These are phyloP conservation scores for Fremontodendron californicum DNA, from an alignment of 345 rosid genomes.

Conservation along the genomic window DNA sequence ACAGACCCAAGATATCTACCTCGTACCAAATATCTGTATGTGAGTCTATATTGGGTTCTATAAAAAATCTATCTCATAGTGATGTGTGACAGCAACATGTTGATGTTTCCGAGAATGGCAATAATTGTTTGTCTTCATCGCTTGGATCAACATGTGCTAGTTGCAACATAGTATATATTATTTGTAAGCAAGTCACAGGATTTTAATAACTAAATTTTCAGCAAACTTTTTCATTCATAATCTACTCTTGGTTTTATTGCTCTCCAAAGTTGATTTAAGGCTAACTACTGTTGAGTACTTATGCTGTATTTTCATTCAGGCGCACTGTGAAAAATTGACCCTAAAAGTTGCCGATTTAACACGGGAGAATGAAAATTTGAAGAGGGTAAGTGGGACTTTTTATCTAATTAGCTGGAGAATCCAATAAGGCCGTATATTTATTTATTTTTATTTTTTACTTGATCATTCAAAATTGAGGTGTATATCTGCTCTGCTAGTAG, in stretches of 20 bases:
- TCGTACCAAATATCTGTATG: not conserved
- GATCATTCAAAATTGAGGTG: not conserved
- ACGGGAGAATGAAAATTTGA: conserved; percentile 60
- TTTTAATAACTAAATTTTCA: not conserved
- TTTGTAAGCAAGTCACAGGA: not conserved
- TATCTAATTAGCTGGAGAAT: not conserved
- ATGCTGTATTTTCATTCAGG: conserved; percentile 36
- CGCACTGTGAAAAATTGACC: conserved; percentile 68
- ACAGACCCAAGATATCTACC: not conserved
- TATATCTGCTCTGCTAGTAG: not conserved
- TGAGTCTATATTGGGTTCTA: not conserved
- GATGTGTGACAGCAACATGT: not conserved
- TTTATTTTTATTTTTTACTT: no score
- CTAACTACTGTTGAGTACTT: not conserved
- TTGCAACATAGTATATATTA: not conserved
- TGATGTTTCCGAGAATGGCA: not conserved
- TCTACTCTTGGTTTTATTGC: not conserved
- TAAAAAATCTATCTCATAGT: not conserved
- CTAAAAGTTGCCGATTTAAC: conserved; percentile 70
- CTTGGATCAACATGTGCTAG: not conserved
- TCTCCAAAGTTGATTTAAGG: not conserved
- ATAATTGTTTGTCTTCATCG: not conserved
- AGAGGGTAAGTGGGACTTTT: conserved; percentile 43
- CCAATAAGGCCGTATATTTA: not conserved
- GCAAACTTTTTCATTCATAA: not conserved